phyloP scores from a whole-genome alignment of 164 flowering plant genomes.

The Protea cynaroides region DNA sequence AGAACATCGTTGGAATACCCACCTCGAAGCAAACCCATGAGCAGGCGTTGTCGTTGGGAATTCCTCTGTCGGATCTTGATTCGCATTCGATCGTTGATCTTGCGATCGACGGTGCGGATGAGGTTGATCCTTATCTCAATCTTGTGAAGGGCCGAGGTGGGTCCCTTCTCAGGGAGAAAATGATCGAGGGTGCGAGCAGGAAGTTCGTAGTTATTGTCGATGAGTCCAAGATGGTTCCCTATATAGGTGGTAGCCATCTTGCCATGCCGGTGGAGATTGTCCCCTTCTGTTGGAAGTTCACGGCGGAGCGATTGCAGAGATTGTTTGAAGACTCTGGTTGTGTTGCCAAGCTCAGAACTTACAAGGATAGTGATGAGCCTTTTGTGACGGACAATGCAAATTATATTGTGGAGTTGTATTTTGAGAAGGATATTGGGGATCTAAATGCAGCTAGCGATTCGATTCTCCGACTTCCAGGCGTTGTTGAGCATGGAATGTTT shows the following conservation, averaged over 20 bases:
- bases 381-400: conserved; percentile 76
- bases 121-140: conserved; percentile 74
- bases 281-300: conserved; percentile 78
- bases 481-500: conserved; percentile 98
- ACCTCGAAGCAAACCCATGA: conserved; percentile 73
- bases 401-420: conserved; percentile 80
- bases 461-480: conserved; percentile 71
- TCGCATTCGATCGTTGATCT: conserved; percentile 68
- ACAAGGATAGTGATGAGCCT: conserved; percentile 30
- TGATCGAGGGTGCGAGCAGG: conserved; percentile 68
- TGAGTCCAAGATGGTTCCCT: conserved; percentile 58
- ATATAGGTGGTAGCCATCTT: conserved; percentile 64
- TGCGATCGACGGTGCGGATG: conserved; percentile 94
- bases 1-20: conserved; percentile 73
- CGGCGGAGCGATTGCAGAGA: conserved; percentile 38
- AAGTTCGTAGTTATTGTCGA: conserved; percentile 78
- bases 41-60: conserved; percentile 64
- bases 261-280: conserved; percentile 89
- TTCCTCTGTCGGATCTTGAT: conserved; percentile 77
- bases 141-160: conserved; percentile 95
- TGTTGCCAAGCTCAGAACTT: conserved; percentile 55
- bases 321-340: conserved; percentile 64
- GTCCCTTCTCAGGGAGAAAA: conserved; percentile 78
- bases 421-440: conserved; percentile 65
- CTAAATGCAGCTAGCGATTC: conserved; percentile 62